These are phyloP conservation scores for Aurantiochytrium sp. DNA, from an alignment of 108 stramenopile species.

Conservation along the genomic window DNA sequence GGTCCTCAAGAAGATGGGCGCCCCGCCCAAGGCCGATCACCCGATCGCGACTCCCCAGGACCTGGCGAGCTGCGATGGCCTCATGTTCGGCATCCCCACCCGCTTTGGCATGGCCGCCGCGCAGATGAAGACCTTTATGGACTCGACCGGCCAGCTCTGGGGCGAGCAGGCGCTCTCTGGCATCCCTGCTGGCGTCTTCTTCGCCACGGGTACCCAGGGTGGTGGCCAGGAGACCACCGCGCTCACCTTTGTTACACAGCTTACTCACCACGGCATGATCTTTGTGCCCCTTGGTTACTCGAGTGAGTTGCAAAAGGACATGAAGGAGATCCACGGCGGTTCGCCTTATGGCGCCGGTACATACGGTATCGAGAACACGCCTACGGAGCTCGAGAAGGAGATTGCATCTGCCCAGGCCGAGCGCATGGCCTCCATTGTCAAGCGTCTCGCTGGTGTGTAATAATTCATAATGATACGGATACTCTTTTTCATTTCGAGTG, in stretches of 20 bases:
- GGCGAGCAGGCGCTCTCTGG: constrained; percentile 35
- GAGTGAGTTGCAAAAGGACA: constrained; percentile 22
- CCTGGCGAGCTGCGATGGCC: constrained; percentile 53
- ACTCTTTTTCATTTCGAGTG: too few relatives aligned
- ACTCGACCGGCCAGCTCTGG: constrained; percentile 39
- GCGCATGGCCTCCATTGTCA: too few relatives aligned
- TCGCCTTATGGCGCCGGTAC: constrained; percentile 38
- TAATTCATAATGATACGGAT: too few relatives aligned
- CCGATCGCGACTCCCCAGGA: constrained; percentile 41
- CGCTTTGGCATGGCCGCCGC: constrained; percentile 55
- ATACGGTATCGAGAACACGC: constrained; percentile 24
- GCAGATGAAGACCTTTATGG: constrained; percentile 43
- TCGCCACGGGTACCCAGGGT: constrained; percentile 34
- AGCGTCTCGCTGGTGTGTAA: too few relatives aligned
- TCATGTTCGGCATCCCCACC: constrained; percentile 61
- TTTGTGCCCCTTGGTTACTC: constrained; percentile 31
- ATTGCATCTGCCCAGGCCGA: too few relatives aligned
- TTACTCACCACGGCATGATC: constrained; percentile 43
- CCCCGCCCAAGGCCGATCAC: constrained; percentile 43
- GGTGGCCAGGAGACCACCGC: constrained; percentile 47
- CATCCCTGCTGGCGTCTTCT: constrained; percentile 42
- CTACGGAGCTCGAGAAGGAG: too few relatives aligned
- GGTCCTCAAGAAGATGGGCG: constrained; percentile 60
- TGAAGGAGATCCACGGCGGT: constrained; percentile 35
- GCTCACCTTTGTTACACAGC: constrained; percentile 37